phyloP scores from a whole-genome alignment of 2,329 filamentous ascomycete species.

The Fusarium dimerum region DNA sequence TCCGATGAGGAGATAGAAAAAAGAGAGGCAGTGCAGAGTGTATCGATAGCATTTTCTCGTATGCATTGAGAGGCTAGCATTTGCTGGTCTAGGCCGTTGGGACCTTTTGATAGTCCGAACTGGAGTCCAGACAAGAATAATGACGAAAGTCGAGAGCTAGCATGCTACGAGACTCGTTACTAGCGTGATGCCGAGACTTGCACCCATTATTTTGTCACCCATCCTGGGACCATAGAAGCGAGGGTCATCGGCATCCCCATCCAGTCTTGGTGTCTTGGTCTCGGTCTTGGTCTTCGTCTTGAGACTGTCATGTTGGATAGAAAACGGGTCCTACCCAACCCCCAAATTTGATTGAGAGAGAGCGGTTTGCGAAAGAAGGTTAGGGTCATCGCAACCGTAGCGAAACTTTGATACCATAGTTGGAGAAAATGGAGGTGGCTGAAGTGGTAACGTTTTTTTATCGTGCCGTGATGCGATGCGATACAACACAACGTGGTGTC shows the following conservation, averaged over 20 bases:
- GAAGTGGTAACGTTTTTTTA: too few relatives aligned
- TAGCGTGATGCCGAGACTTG: conserved; percentile 16
- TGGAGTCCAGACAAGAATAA: conserved; percentile 6
- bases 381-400: too few relatives aligned
- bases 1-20: background rate
- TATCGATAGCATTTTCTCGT: conserved; percentile 2
- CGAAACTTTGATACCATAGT: too few relatives aligned
- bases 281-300: too few relatives aligned
- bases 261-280: conserved; percentile 1
- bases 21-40: background rate
- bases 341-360: too few relatives aligned
- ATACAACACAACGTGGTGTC: too few relatives aligned
- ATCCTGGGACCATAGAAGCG: conserved; percentile 1
- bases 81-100: conserved; percentile 4
- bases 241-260: conserved; percentile 6
- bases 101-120: conserved; percentile 8
- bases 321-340: too few relatives aligned
- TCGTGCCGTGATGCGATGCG: too few relatives aligned
- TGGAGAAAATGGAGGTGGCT: too few relatives aligned
- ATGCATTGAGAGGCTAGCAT: conserved; percentile 14
- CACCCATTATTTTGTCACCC: background rate
- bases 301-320: too few relatives aligned
- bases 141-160: conserved; percentile 7
- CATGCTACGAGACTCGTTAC: background rate
- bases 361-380: too few relatives aligned